Conservation (phyloP, 2,329 filamentous ascomycete genomes). For the Exophiala aquamarina region DNA sequence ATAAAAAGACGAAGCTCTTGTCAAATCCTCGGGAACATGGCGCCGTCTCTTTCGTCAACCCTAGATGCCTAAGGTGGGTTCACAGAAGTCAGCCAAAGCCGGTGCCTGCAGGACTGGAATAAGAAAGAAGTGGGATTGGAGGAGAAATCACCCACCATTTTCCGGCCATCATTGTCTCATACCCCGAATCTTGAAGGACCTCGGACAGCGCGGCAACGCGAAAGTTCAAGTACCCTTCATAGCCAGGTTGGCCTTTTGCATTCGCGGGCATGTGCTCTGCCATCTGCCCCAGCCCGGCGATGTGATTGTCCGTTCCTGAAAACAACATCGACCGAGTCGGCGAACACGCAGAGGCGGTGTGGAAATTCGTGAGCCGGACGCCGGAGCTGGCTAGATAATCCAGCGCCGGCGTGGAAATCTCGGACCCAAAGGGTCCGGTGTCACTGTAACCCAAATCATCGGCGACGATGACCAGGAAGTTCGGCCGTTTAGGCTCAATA, state of each 20-base stretch:
- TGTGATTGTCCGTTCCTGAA: constrained; percentile 31
- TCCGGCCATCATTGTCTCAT: constrained; percentile 35
- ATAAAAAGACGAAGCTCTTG: constrained; percentile 29
- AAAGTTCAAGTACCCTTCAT: constrained; percentile 38
- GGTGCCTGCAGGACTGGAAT: too few relatives aligned
- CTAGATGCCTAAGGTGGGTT: constrained; percentile 37
- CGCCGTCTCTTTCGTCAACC: constrained; percentile 27
- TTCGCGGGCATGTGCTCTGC: constrained; percentile 26
- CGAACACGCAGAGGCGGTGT: constrained; percentile 31
- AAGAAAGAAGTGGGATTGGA: too few relatives aligned
- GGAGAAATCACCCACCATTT: constrained; percentile 32
- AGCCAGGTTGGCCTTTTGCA: constrained; percentile 30
- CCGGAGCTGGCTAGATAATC: constrained; percentile 19
- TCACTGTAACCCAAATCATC: constrained; percentile 34
- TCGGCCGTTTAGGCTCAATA: constrained; percentile 23
- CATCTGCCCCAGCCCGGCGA: constrained; percentile 34
- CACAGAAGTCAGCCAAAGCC: too few relatives aligned
- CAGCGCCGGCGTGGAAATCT: constrained; percentile 32
- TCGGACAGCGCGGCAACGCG: constrained; percentile 35
- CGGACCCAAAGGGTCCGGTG: constrained; percentile 28
- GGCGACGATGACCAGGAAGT: constrained; percentile 32
- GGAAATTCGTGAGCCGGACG: constrained; percentile 30
- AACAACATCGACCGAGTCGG: constrained; percentile 36
- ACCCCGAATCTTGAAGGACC: constrained; percentile 33
- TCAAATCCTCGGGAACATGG: constrained; percentile 33